Evolutionary conservation across 140 eudicot genomes (phyloP).

Genomic region (Ambrosia hybrid): DNA sequence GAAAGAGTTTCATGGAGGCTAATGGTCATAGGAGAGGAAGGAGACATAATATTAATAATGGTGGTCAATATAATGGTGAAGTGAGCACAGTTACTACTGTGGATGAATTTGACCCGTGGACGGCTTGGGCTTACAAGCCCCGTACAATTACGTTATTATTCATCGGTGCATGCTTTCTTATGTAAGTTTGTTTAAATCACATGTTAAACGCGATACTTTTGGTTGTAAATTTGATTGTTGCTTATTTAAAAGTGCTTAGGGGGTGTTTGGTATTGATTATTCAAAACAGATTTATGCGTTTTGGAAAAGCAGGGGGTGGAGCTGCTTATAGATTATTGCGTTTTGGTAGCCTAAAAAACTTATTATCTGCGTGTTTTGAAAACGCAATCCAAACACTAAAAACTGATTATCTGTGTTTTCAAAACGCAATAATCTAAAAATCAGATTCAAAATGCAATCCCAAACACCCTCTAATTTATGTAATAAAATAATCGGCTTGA

Average conservation of each 20-base stretch:
- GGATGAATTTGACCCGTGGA: slow-evolving; percentile 97
- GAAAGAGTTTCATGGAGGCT: slow-evolving; percentile 49
- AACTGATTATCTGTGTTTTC: no score
- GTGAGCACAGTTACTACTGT: slow-evolving; percentile 41
- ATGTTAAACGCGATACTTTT: neutral
- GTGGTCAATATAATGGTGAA: slow-evolving; percentile 58
- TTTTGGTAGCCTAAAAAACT: no score
- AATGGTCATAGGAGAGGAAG: slow-evolving; percentile 54
- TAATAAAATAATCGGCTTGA: no score
- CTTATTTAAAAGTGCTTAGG: neutral
- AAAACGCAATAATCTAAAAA: no score
- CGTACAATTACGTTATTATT: slow-evolving; percentile 82
- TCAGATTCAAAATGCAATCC: no score
- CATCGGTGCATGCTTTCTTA: slow-evolving; percentile 90
- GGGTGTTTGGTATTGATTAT: no score
- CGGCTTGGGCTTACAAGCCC: slow-evolving; percentile 98
- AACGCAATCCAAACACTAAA: no score
- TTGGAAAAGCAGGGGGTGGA: no score
- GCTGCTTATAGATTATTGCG: no score
- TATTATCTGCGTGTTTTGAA: no score
- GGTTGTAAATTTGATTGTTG: slow-evolving; percentile 1
- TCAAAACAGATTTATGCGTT: no score
- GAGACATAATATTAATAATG: slow-evolving; percentile 42
- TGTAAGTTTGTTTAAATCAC: slow-evolving; percentile 55
- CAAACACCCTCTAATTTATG: no score